A percentile compares a stretch with the other conserved stretches of the same genome.
Conservation (phyloP, 2,329 filamentous ascomycete species). For the Calonectria pseudoturangicola region DNA sequence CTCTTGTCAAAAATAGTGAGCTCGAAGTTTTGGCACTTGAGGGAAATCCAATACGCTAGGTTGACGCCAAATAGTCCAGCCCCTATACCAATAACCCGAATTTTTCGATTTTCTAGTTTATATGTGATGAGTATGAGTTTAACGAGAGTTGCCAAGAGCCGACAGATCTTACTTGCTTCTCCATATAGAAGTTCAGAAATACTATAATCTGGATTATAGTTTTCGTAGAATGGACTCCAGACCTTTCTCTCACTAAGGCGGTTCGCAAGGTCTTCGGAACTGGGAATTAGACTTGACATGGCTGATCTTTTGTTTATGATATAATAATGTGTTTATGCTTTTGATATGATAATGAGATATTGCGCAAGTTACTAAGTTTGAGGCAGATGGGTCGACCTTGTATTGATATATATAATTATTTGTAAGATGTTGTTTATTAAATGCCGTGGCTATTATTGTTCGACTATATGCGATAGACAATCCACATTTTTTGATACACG, state of each 20-base stretch:
- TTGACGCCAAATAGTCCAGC: conserved; percentile 9
- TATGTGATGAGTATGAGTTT: too few species aligned
- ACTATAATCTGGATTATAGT: neutral
- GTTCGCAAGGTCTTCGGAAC: neutral
- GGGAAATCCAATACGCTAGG: neutral
- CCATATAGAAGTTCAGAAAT: neutral
- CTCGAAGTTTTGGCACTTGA: neutral
- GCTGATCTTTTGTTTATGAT: neutral
- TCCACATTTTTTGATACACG: too few species aligned
- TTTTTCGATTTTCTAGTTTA: neutral
- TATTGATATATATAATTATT: too few species aligned
- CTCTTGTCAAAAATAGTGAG: neutral
- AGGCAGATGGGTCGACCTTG: too few species aligned
- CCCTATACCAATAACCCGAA: neutral
- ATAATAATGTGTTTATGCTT: too few species aligned
- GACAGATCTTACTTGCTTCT: neutral
- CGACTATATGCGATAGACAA: too few species aligned
- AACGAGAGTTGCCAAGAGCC: neutral
- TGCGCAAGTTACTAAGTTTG: too few species aligned
- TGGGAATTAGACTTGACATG: neutral
- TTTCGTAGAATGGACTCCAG: conserved; percentile 9
- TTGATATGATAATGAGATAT: too few species aligned
- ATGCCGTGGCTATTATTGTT: too few species aligned
- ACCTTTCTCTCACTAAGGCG: neutral
- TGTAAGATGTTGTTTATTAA: too few species aligned